Base-by-base conservation (phyloP, 129 eudicot species). In the Chrysanthemum lavandulifolium region DNA sequence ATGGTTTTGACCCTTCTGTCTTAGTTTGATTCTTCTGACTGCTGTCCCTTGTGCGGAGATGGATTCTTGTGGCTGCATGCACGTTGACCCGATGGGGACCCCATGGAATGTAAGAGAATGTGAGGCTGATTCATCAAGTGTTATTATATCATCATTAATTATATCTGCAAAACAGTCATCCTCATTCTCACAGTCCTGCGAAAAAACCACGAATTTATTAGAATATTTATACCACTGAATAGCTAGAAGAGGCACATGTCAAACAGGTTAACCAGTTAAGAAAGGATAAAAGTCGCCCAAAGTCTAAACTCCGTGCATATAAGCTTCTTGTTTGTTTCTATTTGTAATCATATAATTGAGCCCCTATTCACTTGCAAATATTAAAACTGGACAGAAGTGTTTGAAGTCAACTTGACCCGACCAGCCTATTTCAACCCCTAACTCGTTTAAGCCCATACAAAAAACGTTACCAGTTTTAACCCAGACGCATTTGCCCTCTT, bases 141-240 rank as follows among this genome's bases (percentile, higher is more conserved):
- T 82, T 13, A 95, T 72, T 21, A 95, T 95, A 72, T 95, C 95
- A 19, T 94, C 99, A 63, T 95, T 86, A 70, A 90, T 77, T 81
- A 95, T 90, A 55, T 90, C 96, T 9, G 86, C 91, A 36, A 87
- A 90, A 43, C 88, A 84, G 13, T 95, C 98, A 0, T 88, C 98
- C 69, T 72, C 92, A 14, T 56, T 72, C 8, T 73, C 76, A 51
- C 5, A n/a, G 13, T 61, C 80, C 92, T 87, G 89, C 25, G 4
- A 18, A 31, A 49, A 33, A 43, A 65, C 4, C 21, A 66, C 31
- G 1, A 36, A 6, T 36, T 36, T 40, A 66, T 23, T 25, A 23
- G 66, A 61, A 25, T 10, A 23, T 11, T 60, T 60, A 10, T 4
- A 61, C 65, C 63, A 16, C 66, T 2, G 1, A 13, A 15, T 27